Percentiles rank a stretch among this genome's conserved stretches.
Evolutionary conservation across 352 stramenopile species (phyloP).

Genomic region (Phytophthora kernoviae): DNA sequence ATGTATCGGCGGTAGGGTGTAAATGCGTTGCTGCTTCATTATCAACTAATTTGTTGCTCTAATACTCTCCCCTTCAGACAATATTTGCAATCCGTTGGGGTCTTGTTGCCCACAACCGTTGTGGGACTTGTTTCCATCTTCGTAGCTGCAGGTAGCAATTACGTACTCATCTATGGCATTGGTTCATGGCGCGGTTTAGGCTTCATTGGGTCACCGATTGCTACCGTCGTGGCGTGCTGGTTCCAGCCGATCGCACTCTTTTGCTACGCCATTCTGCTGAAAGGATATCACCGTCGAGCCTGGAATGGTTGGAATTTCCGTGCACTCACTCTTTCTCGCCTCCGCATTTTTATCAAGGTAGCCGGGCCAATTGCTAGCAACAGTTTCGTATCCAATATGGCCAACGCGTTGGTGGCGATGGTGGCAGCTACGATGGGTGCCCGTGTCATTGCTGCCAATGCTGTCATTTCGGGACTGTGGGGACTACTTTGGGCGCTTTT

Average conservation of each 20-base stretch:
- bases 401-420: conserved; percentile 67
- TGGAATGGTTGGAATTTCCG: conserved; percentile 64
- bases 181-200: conserved; percentile 56
- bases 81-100: conserved; percentile 73
- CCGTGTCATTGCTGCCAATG: conserved; percentile 66
- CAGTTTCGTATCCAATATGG: conserved; percentile 76
- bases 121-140: conserved; percentile 69
- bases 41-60: conserved; percentile 5
- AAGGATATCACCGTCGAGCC: conserved; percentile 53
- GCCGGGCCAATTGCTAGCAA: conserved; percentile 71
- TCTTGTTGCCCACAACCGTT: conserved; percentile 67
- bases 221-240: conserved; percentile 77
- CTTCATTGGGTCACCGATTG: conserved; percentile 81
- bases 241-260: conserved; percentile 73
- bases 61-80: conserved; percentile 32
- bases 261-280: conserved; percentile 65
- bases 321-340: conserved; percentile 47
- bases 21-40: neutral
- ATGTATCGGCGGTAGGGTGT: neutral
- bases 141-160: conserved; percentile 63
- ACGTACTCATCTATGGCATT: conserved; percentile 74
- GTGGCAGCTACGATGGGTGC: conserved; percentile 68
- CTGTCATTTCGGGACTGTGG: conserved; percentile 74
- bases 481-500: conserved; percentile 75
- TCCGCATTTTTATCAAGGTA: conserved; percentile 55